These are phyloP conservation scores for Stephanodiscus triporus DNA, from an alignment of 108 stramenopile genomes.

Conservation along the genomic window DNA sequence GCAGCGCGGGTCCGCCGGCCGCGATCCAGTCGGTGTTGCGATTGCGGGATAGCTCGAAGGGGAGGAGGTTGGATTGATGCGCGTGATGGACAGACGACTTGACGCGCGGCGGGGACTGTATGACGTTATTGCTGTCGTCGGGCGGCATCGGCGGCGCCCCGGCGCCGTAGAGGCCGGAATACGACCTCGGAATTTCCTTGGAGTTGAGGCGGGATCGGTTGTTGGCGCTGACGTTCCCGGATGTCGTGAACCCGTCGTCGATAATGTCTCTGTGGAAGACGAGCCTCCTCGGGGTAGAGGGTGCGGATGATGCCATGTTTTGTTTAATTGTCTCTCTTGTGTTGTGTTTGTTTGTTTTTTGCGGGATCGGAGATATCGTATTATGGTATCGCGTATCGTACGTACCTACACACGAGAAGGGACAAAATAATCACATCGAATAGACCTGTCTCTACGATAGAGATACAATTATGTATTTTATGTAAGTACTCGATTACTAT, in stretches of 20 bases:
- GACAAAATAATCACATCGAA: no score
- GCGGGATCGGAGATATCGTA: no score
- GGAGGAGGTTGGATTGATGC: constrained; percentile 57
- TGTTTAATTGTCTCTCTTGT: no score
- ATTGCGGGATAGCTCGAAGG: constrained; percentile 82
- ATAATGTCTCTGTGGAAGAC: constrained; percentile 30
- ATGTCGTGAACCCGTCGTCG: background rate
- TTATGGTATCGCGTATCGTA: no score
- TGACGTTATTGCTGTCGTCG: background rate
- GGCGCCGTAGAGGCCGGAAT: constrained; percentile 74
- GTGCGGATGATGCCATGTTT: constrained; percentile 47
- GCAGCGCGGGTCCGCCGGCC: constrained; percentile 55
- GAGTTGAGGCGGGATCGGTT: constrained; percentile 68
- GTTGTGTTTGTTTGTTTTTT: no score
- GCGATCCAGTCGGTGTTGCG: constrained; percentile 56
- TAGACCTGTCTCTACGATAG: no score
- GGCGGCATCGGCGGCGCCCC: constrained; percentile 36
- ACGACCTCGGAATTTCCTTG: constrained; percentile 77
- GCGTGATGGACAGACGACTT: constrained; percentile 7
- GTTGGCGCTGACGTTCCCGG: background rate
- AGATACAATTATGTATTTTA: no score
- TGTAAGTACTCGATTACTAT: no score
- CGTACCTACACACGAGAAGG: no score
- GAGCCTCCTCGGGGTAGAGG: constrained; percentile 39
- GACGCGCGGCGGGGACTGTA: background rate